Evolutionary conservation across 805 yeast genomes (phyloP), one percentile per base, ranked within the genome.

Genomic region (Saccharomycopsis sp.): DNA sequence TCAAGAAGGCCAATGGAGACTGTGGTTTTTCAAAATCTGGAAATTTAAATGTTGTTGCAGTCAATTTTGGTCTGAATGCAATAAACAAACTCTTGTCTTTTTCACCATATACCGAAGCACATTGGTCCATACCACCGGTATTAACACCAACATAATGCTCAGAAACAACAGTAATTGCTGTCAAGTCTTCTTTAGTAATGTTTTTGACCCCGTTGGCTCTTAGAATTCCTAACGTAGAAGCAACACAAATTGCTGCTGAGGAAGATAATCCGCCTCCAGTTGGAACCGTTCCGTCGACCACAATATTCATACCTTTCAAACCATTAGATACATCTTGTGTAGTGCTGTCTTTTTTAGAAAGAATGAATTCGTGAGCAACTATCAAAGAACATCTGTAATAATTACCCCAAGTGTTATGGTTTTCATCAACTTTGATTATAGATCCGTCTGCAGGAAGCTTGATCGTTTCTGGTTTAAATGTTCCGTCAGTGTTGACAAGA

Each of bases 81-180:
- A 86, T 81, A 63, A 78, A 76, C 57, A 85, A 70, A 1, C 85
- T 86, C 62, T 85, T 81, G 59, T 75, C 76, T 49, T 70, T 72
- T 65, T 78, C 82, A 20, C 91, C 90, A 63, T 79, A 84, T 23
- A 86, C 77, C 0, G 87, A 81, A 2, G 90, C 91, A 54, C 86
- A 78, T 70, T 86, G 91, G 67, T 86, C 91, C 87, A 86, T 81
- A 47, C 91, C 90, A n/a, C 91, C 92, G 41, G 85, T 82, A 68
- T 83, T 85, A 56, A 86, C 87, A 41, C 91, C 91, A 42, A 86
- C 82, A 56, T 81, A 81, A 70, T 85, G 88, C 67, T 86, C 91
- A 47, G 85, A 81, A 3, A 79, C 81, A 49, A 82, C 84, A 3
- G 90, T 83, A 55, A 85, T 81, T 56, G 72, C 70, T 19, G 86